Evolutionary conservation across 2,329 filamentous ascomycete genomes (phyloP).

Genomic region (Thermomyces lanuginosus): DNA sequence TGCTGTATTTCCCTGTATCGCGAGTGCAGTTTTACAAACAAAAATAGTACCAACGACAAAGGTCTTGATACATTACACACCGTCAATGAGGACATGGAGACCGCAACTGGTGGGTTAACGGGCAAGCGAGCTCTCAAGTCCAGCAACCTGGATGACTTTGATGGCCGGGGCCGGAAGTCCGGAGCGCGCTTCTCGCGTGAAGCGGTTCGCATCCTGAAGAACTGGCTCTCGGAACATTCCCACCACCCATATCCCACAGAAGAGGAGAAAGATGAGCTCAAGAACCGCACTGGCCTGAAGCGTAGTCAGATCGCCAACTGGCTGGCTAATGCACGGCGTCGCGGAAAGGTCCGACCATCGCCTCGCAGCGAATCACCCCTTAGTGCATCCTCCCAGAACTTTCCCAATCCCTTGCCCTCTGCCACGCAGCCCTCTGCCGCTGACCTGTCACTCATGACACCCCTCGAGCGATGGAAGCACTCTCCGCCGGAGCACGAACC

Average conservation of each 20-base stretch:
- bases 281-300: slow-evolving; percentile 62
- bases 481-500: slow-evolving; percentile 55
- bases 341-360: slow-evolving; percentile 54
- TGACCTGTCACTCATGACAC: slow-evolving; percentile 39
- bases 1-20: slow-evolving; percentile 33
- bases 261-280: slow-evolving; percentile 66
- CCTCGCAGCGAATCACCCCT: slow-evolving; percentile 55
- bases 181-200: slow-evolving; percentile 65
- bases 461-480: slow-evolving; percentile 52
- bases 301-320: slow-evolving; percentile 78
- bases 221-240: slow-evolving; percentile 66
- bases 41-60: slow-evolving; percentile 24
- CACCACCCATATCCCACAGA: slow-evolving; percentile 79
- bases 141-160: slow-evolving; percentile 19
- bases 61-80: slow-evolving; percentile 30
- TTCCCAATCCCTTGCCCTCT: too few species aligned
- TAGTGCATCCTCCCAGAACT: slow-evolving; percentile 58
- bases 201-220: slow-evolving; percentile 63
- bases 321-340: slow-evolving; percentile 74
- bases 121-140: slow-evolving; percentile 25
- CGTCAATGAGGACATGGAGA: slow-evolving; percentile 27
- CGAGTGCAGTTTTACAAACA: slow-evolving; percentile 32
- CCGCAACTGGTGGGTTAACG: slow-evolving; percentile 22
- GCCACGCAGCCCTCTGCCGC: too few species aligned
- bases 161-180: slow-evolving; percentile 40